Evolutionary conservation across 2,329 filamentous ascomycete genomes (phyloP).

Genomic region (Calonectria pauciramosa): DNA sequence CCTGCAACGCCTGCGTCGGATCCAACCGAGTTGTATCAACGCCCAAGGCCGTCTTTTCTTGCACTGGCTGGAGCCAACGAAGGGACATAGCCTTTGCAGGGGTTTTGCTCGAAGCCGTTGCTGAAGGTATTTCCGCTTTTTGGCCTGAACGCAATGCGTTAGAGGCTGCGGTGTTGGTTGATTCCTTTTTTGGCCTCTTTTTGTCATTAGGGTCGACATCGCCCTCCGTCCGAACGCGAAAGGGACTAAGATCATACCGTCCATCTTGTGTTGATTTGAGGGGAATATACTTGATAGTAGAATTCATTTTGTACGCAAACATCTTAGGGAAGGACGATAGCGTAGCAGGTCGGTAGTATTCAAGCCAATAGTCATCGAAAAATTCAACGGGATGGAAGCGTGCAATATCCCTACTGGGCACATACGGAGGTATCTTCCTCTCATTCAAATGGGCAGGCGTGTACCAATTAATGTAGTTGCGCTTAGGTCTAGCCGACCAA

Average conservation of each 20-base stretch:
- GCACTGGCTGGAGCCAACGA: conserved; percentile 71
- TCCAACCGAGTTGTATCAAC: conserved; percentile 30
- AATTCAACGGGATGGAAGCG: conserved; percentile 65
- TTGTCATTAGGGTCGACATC: conserved; percentile 72
- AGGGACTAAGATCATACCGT: conserved; percentile 88
- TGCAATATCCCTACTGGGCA: conserved; percentile 53
- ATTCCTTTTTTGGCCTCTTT: conserved; percentile 75
- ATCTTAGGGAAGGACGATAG: conserved; percentile 93
- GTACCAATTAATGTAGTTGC: conserved; percentile 92
- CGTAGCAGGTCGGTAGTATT: conserved; percentile 92
- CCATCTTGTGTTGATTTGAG: conserved; percentile 80
- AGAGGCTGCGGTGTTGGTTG: conserved; percentile 71
- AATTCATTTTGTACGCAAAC: conserved; percentile 93
- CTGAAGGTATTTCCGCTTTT: conserved; percentile 56
- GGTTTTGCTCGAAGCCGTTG: conserved; percentile 54
- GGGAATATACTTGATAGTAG: conserved; percentile 86
- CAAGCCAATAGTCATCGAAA: conserved; percentile 96
- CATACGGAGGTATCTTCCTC: conserved; percentile 66
- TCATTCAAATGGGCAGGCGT: conserved; percentile 79
- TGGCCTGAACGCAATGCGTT: conserved; percentile 48
- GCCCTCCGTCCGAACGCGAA: conserved; percentile 79
- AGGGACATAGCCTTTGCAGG: conserved; percentile 65
- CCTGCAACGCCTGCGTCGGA: conserved; percentile 32
- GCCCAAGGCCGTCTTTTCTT: conserved; percentile 49
- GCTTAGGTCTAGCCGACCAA: conserved; percentile 73